Conservation (phyloP, 2,329 filamentous ascomycete genomes). For the Pyrenophora graminea region DNA sequence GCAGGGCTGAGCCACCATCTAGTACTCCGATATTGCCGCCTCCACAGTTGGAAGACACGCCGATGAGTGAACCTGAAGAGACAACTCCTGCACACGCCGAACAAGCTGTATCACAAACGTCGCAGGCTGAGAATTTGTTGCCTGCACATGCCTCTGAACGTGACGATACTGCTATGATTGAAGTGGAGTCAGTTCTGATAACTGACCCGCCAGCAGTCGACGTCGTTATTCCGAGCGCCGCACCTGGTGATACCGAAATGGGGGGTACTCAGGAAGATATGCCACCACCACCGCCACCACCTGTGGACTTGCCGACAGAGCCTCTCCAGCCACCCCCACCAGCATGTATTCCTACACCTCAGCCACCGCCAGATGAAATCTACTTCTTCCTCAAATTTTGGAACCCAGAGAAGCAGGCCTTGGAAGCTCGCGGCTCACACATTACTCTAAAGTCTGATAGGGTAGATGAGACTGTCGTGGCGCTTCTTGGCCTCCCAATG, state of each 20-base stretch:
- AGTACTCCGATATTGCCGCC: constrained; percentile 11
- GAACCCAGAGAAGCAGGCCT: constrained; percentile 40
- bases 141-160: constrained; percentile 5
- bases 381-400: constrained; percentile 50
- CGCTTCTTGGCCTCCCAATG: constrained; percentile 33
- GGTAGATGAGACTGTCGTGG: constrained; percentile 41
- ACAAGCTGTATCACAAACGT: constrained; percentile 4
- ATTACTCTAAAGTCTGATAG: constrained; percentile 37
- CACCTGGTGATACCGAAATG: constrained; percentile 43
- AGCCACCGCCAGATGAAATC: constrained; percentile 39
- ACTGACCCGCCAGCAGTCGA: constrained; percentile 29
- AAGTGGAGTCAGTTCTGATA: constrained; percentile 19
- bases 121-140: constrained; percentile 7
- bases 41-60: constrained; percentile 39
- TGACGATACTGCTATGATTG: constrained; percentile 32
- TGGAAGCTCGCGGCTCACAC: constrained; percentile 41
- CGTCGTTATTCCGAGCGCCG: constrained; percentile 22
- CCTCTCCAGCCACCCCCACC: constrained; percentile 26
- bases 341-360: constrained; percentile 24
- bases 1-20: constrained; percentile 1
- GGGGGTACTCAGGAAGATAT: constrained; percentile 39
- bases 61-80: constrained; percentile 47
- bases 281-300: constrained; percentile 28
- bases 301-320: constrained; percentile 20
- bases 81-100: constrained; percentile 6